Evolutionary conservation across 2,329 filamentous ascomycete genomes (phyloP).

Genomic region (Trichoderma sp.): DNA sequence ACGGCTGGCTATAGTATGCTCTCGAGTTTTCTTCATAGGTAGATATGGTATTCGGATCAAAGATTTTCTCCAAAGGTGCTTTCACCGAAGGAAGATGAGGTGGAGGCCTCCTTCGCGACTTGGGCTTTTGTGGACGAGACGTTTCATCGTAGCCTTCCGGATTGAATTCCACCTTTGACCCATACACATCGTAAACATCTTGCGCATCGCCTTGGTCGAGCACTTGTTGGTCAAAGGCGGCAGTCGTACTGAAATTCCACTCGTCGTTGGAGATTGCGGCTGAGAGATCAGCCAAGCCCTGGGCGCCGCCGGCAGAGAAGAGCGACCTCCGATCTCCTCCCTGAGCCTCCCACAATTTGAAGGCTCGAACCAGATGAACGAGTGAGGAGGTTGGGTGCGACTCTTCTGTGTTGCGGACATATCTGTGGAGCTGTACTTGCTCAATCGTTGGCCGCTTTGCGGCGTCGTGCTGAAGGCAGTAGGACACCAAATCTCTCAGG

Average conservation of each 20-base stretch:
- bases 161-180: constrained; percentile 57
- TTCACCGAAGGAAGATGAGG: constrained; percentile 59
- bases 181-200: constrained; percentile 63
- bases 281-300: constrained; percentile 49
- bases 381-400: constrained; percentile 66
- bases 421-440: constrained; percentile 68
- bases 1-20: constrained; percentile 56
- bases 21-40: constrained; percentile 66
- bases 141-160: constrained; percentile 45
- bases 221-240: constrained; percentile 62
- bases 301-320: constrained; percentile 61
- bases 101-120: constrained; percentile 57
- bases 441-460: constrained; percentile 69
- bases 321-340: constrained; percentile 70
- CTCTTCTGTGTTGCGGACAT: constrained; percentile 63
- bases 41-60: constrained; percentile 65
- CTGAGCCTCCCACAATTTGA: constrained; percentile 72
- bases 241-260: constrained; percentile 68
- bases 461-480: constrained; percentile 70
- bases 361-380: constrained; percentile 67
- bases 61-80: constrained; percentile 63
- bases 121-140: constrained; percentile 54
- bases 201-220: constrained; percentile 55
- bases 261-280: constrained; percentile 56
- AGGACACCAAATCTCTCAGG: constrained; percentile 70